phyloP scores from a whole-genome alignment of 768 basidiomycete genomes.

The Lactarius trivialis region DNA sequence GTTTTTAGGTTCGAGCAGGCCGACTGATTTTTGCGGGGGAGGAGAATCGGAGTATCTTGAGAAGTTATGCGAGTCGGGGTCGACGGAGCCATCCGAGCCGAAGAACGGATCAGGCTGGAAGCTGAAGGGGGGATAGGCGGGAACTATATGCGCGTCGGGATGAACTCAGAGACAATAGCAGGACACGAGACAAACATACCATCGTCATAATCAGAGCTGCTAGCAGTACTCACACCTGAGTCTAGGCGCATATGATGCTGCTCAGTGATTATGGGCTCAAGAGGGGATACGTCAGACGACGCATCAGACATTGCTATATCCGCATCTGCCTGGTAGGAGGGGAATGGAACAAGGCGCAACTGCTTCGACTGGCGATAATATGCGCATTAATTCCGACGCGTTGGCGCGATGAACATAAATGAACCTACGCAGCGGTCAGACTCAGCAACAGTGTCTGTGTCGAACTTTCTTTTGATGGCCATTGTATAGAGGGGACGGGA shows the following conservation, averaged over 20 bases:
- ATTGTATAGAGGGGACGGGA: conserved; percentile 34
- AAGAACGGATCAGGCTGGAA: conserved; percentile 34
- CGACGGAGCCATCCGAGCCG: conserved; percentile 33
- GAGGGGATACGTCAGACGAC: conserved; percentile 39
- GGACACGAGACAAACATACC: conserved; percentile 20
- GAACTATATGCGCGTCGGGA: conserved; percentile 29
- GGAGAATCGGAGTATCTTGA: conserved; percentile 30
- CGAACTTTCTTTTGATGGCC: conserved; percentile 74
- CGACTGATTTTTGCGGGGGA: conserved; percentile 41
- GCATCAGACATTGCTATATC: conserved; percentile 66
- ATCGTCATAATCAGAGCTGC: conserved; percentile 39
- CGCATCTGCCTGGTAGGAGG: conserved; percentile 46
- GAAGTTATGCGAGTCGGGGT: conserved; percentile 38
- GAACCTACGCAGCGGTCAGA: conserved; percentile 33
- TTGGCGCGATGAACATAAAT: conserved; percentile 1
- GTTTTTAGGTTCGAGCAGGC: conserved; percentile 59
- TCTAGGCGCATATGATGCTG: conserved; percentile 55
- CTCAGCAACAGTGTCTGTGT: conserved; percentile 49
- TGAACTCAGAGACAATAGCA: conserved; percentile 25
- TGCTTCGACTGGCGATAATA: conserved; percentile 48
- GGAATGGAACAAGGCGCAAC: conserved; percentile 69
- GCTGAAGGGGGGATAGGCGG: conserved; percentile 57
- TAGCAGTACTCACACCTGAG: conserved; percentile 55
- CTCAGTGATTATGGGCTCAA: conserved; percentile 45
- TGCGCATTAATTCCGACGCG: conserved; percentile 20